These are phyloP conservation scores for Hemerocallis citrina DNA, from an alignment of 106 monocot genomes.

Conservation along the genomic window DNA sequence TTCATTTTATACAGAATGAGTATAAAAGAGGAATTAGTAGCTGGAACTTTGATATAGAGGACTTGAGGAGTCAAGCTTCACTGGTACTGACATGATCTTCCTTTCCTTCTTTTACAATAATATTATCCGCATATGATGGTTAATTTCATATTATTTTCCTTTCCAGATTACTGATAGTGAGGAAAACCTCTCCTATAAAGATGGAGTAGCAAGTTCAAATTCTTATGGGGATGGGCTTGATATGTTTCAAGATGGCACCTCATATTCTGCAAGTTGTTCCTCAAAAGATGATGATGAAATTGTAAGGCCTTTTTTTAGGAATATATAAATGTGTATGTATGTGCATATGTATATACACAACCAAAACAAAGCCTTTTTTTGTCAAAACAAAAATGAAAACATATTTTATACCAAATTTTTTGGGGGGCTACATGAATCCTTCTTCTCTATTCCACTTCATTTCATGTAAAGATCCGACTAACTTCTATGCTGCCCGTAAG, in stretches of 20 bases:
- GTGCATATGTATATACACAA: too few relatives aligned
- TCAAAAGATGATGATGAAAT: conserved; percentile 20
- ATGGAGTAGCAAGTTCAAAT: conserved; percentile 17
- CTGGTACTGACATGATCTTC: conserved; percentile 22
- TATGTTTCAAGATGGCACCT: conserved; percentile 10
- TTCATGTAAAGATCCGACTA: too few relatives aligned
- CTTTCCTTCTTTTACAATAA: neutral
- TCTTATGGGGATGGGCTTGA: conserved; percentile 31
- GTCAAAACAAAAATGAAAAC: too few relatives aligned
- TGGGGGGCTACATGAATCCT: too few relatives aligned
- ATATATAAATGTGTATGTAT: neutral
- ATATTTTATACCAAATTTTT: too few relatives aligned
- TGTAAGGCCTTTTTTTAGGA: conserved; percentile 10
- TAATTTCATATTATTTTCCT: neutral
- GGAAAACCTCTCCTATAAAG: conserved; percentile 21
- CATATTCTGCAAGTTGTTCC: conserved; percentile 12
- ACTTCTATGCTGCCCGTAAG: too few relatives aligned
- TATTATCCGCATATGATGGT: neutral
- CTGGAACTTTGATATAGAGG: conserved; percentile 58
- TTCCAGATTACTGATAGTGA: conserved; percentile 39
- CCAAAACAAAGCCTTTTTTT: too few relatives aligned
- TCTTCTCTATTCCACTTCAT: too few relatives aligned
- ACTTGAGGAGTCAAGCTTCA: conserved; percentile 47
- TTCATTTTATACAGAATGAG: conserved; percentile 34
- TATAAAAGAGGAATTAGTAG: conserved; percentile 58